phyloP scores from a whole-genome alignment of 139 green algal genomes.

The Zygnema cylindricum region DNA sequence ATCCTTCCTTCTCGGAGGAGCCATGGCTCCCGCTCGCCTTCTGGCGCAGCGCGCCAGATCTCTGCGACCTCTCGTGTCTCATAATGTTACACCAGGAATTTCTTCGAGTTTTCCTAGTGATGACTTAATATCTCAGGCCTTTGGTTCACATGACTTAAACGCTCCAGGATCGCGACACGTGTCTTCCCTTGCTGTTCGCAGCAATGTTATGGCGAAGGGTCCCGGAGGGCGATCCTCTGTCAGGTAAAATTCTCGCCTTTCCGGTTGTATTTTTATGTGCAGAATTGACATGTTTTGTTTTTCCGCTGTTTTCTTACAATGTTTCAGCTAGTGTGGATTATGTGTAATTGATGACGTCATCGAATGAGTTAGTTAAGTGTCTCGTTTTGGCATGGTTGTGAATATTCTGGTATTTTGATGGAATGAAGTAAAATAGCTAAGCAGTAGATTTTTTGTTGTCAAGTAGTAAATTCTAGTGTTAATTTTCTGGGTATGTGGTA shows the following conservation, averaged over 20 bases:
- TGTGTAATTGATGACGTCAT: neutral
- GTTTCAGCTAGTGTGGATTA: neutral
- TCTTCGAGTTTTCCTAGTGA: too few species aligned
- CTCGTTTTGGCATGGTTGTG: too few species aligned
- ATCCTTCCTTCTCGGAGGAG: neutral
- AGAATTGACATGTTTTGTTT: too few species aligned
- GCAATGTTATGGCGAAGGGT: constrained; percentile 19
- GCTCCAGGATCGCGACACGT: neutral
- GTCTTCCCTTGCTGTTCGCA: constrained; percentile 30
- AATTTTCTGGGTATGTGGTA: too few species aligned
- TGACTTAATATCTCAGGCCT: too few species aligned
- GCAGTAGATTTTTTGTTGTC: too few species aligned
- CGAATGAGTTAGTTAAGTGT: neutral
- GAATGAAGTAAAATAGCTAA: too few species aligned
- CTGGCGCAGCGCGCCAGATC: neutral
- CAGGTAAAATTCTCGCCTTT: constrained; percentile 1
- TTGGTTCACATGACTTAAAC: neutral
- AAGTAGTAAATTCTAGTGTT: too few species aligned
- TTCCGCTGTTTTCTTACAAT: too few species aligned
- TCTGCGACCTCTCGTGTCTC: neutral
- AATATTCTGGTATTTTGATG: too few species aligned
- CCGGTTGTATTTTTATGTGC: neutral
- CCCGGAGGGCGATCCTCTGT: constrained; percentile 28
- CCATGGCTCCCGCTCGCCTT: neutral
- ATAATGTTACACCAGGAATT: neutral